phyloP scores from a whole-genome alignment of 305 asterid species.

The Petunia hybrid region DNA sequence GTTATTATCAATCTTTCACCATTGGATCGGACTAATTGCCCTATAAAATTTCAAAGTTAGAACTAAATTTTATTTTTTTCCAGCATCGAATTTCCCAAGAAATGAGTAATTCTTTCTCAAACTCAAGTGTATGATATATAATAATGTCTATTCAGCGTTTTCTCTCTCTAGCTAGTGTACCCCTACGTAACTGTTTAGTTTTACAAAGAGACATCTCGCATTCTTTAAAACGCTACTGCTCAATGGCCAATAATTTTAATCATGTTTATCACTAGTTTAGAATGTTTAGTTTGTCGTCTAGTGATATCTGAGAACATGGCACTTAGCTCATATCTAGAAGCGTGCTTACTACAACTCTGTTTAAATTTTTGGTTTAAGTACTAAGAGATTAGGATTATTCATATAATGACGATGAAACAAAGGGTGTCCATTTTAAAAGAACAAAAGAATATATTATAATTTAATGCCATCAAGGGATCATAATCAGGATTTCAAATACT shows the following conservation, averaged over 20 bases:
- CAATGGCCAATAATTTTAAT: constrained; percentile 31
- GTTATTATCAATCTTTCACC: too few species aligned
- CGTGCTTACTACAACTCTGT: constrained; percentile 33
- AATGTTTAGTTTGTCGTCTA: constrained; percentile 48
- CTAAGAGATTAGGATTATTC: neutral
- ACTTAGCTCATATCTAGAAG: constrained; percentile 31
- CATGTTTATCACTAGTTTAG: constrained; percentile 30
- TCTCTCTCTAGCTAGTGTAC: too few species aligned
- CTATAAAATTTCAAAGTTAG: too few species aligned
- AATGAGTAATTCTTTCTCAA: too few species aligned
- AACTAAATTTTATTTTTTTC: too few species aligned
- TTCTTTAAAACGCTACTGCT: neutral
- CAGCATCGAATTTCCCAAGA: too few species aligned
- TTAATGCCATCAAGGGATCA: neutral
- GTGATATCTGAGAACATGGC: constrained; percentile 24
- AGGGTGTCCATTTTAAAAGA: neutral
- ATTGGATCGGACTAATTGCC: too few species aligned
- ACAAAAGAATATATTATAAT: neutral
- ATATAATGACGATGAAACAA: neutral
- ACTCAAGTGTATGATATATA: too few species aligned
- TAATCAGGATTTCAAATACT: neutral
- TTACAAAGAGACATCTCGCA: too few species aligned
- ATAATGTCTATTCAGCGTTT: too few species aligned
- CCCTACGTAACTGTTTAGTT: too few species aligned
- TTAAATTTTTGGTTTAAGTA: neutral